Conservation (phyloP, 2,329 filamentous ascomycete species). For the Cercospora sesami region DNA sequence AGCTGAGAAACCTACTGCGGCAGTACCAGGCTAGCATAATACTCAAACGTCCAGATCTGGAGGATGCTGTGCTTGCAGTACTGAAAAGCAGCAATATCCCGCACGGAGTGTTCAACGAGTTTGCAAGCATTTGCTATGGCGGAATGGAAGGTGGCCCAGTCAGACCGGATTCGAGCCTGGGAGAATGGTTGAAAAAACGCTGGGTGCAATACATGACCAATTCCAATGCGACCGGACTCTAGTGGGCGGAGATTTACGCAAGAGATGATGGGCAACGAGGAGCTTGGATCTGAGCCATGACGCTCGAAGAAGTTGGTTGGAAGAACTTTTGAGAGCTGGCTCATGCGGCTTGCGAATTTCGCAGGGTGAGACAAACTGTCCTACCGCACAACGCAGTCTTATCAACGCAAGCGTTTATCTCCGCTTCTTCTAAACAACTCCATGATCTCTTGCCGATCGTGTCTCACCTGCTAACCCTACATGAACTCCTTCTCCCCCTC, state of each 20-base stretch:
- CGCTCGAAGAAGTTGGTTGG: background rate
- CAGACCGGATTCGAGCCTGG: background rate
- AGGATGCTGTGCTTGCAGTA: background rate
- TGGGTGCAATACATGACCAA: background rate
- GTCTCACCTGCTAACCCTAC: background rate
- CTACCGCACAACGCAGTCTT: background rate
- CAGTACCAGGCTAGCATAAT: background rate
- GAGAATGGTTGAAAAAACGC: background rate
- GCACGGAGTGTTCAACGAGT: background rate
- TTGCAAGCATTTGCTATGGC: background rate
- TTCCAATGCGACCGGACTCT: background rate
- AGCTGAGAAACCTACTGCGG: background rate
- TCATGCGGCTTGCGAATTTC: background rate
- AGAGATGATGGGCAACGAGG: background rate
- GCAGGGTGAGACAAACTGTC: background rate
- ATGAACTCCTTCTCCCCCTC: conserved; percentile 17
- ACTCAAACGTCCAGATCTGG: background rate
- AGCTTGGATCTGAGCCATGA: background rate
- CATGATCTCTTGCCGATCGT: background rate
- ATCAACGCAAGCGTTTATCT: background rate
- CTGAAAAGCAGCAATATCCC: background rate
- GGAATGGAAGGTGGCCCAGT: background rate
- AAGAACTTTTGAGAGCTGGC: background rate
- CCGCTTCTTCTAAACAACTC: background rate
- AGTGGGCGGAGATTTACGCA: background rate